Conservation (phyloP, 23 red algal genomes). For the Gracilaria vermiculophylla region DNA sequence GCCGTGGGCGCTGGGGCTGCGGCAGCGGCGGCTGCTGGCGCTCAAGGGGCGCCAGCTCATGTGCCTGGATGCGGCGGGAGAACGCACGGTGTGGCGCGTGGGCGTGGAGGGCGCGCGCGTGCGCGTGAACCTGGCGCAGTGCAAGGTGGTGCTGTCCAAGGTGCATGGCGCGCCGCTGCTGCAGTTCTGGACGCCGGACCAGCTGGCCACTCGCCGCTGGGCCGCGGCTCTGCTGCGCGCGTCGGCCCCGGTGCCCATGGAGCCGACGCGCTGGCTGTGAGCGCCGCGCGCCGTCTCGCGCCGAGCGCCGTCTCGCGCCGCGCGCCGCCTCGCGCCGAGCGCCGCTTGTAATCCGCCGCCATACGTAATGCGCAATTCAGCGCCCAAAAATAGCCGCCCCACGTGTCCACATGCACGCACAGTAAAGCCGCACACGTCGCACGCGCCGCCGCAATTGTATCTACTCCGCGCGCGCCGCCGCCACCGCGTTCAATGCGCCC, state of each 20-base stretch:
- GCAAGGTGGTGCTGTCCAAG: conserved; percentile 31
- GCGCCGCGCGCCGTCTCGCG: too few relatives aligned
- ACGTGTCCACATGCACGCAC: too few relatives aligned
- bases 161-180: not conserved
- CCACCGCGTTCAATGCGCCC: not conserved
- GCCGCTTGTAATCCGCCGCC: too few relatives aligned
- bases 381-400: not conserved
- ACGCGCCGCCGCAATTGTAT: too few relatives aligned
- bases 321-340: too few relatives aligned
- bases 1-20: conserved; percentile 15
- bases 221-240: conserved; percentile 16
- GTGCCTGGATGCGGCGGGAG: not conserved
- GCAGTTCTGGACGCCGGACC: conserved; percentile 28
- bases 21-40: not conserved
- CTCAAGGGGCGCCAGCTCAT: not conserved
- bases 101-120: conserved; percentile 24
- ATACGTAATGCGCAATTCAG: not conserved
- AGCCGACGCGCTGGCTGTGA: not conserved
- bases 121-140: not conserved
- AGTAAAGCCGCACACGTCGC: too few relatives aligned
- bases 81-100: not conserved
- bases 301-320: too few relatives aligned
- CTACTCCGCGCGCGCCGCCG: not conserved
- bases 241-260: not conserved
- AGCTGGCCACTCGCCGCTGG: conserved; percentile 11